Evolutionary conservation across 148 eudicot genomes (phyloP), one percentile per base, ranked within the genome.

Genomic region (Oxyria digyna): DNA sequence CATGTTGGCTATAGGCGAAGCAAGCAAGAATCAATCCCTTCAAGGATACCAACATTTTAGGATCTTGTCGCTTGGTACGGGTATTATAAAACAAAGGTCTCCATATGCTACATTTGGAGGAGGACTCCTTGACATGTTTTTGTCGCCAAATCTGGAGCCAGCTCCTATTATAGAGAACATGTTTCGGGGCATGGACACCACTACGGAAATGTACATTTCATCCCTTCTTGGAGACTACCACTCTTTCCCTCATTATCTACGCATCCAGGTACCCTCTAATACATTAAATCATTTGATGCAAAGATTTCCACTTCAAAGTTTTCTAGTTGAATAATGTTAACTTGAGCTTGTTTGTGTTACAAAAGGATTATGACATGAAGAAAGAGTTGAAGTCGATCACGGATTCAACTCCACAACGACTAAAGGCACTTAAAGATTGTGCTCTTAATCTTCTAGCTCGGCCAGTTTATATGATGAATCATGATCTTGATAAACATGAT

Each of bases 361-460:
- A 8, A 27, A 59, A 59, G 65, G 65, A 59, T 1, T 59, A 59
- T 59, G 65, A 59, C 65, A 59, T 59, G 65, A 59, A 59, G 35
- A 59, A 26, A 12, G 65, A 59, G 38, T 59, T 59, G 18, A 27
- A 59, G n/a, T 59, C 65, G 37, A 59, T 59, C 10, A 29, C 37
- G 8, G 18, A 59, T 31, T 59, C 65, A 13, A 59, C 65, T 59
- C 65, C 38, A 6, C 17, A 29, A 14, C 65, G 31, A 59, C 65
- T 59, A 2, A 31, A 59, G 38, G 35, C 65, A 59, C 65, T 59
- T 31, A 20, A 59, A 59, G 65, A 59, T 31, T 59, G 65, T 8
- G 65, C 65, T 59, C 38, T 4, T 9, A 59, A 15, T 0, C 37
- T 59, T 29, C 20, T 59, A 59, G 14, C 18, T 13, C 65, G 37